phyloP scores from a whole-genome alignment of 495 filamentous ascomycete species.

The Xanthoparmelia taractica region DNA sequence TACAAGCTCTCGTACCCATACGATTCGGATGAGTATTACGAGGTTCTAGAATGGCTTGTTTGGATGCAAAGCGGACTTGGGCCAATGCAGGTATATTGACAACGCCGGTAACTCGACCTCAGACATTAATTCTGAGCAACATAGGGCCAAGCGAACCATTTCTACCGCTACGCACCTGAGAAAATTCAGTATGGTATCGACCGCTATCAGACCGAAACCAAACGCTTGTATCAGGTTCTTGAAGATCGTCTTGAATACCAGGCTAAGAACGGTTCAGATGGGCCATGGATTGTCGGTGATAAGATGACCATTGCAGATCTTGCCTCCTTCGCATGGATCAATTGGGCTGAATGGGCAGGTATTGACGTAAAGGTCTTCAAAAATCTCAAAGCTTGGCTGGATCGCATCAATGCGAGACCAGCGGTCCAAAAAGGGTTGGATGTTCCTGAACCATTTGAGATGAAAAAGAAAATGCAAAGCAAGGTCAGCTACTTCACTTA shows the following conservation, averaged over 20 bases:
- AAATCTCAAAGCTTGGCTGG: conserved; percentile 19
- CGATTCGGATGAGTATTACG: conserved; percentile 37
- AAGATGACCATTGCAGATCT: conserved; percentile 42
- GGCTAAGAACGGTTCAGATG: conserved; percentile 24
- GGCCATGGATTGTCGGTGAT: conserved; percentile 36
- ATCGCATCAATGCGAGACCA: conserved; percentile 22
- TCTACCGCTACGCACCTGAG: conserved; percentile 33
- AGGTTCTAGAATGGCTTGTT: conserved; percentile 41
- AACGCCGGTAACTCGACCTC: background rate
- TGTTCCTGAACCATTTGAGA: conserved; percentile 28
- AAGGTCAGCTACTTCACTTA: conserved; percentile 18
- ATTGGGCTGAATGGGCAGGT: conserved; percentile 35
- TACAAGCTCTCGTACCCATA: conserved; percentile 39
- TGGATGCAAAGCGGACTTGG: conserved; percentile 40
- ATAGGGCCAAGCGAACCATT: conserved; percentile 39
- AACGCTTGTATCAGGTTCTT: conserved; percentile 37
- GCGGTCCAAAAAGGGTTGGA: conserved; percentile 22
- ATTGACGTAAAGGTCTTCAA: conserved; percentile 21
- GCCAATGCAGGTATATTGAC: conserved; percentile 28
- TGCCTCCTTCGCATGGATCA: conserved; percentile 36
- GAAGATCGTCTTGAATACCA: conserved; percentile 37
- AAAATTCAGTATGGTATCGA: conserved; percentile 39
- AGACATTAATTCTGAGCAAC: background rate
- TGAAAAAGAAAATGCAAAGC: conserved; percentile 31
- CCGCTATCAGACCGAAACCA: conserved; percentile 35